These are phyloP conservation scores for Imleria badia DNA, from an alignment of 768 basidiomycete species.

Conservation along the genomic window DNA sequence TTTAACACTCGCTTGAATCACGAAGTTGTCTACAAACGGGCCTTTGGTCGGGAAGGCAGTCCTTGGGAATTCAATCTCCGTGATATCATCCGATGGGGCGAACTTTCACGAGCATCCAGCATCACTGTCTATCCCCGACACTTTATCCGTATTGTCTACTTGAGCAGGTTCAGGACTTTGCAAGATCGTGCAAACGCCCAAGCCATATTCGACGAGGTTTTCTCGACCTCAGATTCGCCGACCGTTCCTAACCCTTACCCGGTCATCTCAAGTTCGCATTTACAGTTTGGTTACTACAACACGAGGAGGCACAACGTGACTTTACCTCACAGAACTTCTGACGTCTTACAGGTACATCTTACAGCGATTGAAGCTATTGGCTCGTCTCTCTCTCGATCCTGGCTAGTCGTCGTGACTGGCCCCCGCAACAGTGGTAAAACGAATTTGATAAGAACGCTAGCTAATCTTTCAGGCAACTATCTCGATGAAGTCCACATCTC, in stretches of 20 bases:
- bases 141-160: constrained; percentile 71
- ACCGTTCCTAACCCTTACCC: constrained; percentile 38
- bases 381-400: constrained; percentile 69
- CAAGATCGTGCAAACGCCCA: constrained; percentile 59
- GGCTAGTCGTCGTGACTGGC: constrained; percentile 90
- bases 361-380: constrained; percentile 72
- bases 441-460: constrained; percentile 64
- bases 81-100: constrained; percentile 89
- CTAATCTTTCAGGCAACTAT: constrained; percentile 63
- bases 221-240: constrained; percentile 37
- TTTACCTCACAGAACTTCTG: constrained; percentile 42
- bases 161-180: constrained; percentile 80
- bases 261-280: constrained; percentile 39
- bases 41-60: constrained; percentile 75
- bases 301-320: constrained; percentile 32
- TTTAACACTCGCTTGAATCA: constrained; percentile 75
- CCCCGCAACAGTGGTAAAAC: constrained; percentile 77
- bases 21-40: constrained; percentile 58
- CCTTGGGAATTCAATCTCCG: constrained; percentile 99
- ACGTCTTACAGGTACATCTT: constrained; percentile 62
- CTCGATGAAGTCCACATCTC: constrained; percentile 79
- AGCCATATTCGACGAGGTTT: constrained; percentile 53
- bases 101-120: constrained; percentile 41
- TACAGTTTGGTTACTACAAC: constrained; percentile 70
- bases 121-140: constrained; percentile 51